These are phyloP conservation scores for Pythium apleroticum DNA, from an alignment of 352 stramenopile species.

Conservation along the genomic window DNA sequence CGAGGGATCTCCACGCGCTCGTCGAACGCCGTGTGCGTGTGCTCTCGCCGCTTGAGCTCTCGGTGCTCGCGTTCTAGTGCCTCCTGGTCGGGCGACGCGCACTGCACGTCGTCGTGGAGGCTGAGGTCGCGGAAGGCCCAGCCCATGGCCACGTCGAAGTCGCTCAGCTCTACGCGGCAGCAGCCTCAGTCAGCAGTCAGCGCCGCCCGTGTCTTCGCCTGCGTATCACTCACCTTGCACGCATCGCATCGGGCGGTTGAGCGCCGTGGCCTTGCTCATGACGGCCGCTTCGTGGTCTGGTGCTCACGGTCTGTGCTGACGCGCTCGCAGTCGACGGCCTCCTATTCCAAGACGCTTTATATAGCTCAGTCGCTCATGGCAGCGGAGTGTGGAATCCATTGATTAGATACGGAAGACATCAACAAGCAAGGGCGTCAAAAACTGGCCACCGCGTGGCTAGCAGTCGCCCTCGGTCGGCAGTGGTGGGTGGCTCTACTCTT, in stretches of 20 bases:
- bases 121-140: conserved; percentile 50
- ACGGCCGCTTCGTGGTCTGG: background rate
- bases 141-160: conserved; percentile 60
- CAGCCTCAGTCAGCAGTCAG: background rate
- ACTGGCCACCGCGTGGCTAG: background rate
- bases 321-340: background rate
- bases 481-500: background rate
- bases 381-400: conserved; percentile 3
- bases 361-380: background rate
- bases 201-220: background rate
- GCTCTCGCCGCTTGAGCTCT: conserved; percentile 25
- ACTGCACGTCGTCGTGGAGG: conserved; percentile 12
- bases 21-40: conserved; percentile 39
- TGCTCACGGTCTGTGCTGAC: background rate
- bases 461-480: background rate
- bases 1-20: conserved; percentile 32
- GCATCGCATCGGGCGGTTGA: conserved; percentile 31
- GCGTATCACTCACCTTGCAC: conserved; percentile 21
- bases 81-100: conserved; percentile 4
- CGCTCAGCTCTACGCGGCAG: conserved; percentile 42
- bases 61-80: conserved; percentile 15
- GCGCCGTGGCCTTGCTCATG: conserved; percentile 19
- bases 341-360: background rate
- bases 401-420: background rate
- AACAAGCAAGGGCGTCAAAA: conserved; percentile 2